Evolutionary conservation across 129 eudicot species (phyloP).

Genomic region (Flaveria ramosissima): DNA sequence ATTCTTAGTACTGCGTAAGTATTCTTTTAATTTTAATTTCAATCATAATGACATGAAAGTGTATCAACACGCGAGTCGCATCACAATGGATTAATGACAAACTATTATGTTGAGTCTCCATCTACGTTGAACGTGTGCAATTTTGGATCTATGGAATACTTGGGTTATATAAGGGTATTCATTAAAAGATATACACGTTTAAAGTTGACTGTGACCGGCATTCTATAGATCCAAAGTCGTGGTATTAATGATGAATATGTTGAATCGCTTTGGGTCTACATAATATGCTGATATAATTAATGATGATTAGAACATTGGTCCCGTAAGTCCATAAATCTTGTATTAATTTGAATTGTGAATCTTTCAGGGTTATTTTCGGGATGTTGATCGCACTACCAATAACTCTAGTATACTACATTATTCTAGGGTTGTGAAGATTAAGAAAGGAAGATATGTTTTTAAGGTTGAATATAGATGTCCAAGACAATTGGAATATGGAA

Average conservation of each 20-base stretch:
- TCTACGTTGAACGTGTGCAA: not conserved
- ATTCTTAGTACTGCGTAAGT: constrained; percentile 96
- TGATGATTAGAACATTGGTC: not conserved
- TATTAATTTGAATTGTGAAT: not conserved
- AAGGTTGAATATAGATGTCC: constrained; percentile 25
- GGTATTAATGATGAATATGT: no score
- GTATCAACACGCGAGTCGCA: no score
- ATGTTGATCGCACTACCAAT: constrained; percentile 96
- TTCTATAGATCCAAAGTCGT: no score
- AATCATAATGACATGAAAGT: no score
- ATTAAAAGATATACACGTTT: no score
- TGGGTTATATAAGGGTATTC: no score
- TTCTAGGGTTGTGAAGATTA: constrained; percentile 59
- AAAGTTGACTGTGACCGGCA: no score
- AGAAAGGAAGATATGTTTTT: constrained; percentile 24
- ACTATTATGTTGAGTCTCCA: not conserved
- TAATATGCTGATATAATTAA: no score
- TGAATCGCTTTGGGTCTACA: no score
- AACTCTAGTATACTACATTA: constrained; percentile 79
- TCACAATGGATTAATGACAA: no score
- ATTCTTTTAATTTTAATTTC: no score
- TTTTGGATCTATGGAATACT: no score
- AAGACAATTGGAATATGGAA: constrained; percentile 39
- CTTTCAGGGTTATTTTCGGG: constrained; percentile 87
- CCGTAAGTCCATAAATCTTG: not conserved